phyloP scores from a whole-genome alignment of 768 basidiomycete species.

The Sistotremastrum niveocremeum region DNA sequence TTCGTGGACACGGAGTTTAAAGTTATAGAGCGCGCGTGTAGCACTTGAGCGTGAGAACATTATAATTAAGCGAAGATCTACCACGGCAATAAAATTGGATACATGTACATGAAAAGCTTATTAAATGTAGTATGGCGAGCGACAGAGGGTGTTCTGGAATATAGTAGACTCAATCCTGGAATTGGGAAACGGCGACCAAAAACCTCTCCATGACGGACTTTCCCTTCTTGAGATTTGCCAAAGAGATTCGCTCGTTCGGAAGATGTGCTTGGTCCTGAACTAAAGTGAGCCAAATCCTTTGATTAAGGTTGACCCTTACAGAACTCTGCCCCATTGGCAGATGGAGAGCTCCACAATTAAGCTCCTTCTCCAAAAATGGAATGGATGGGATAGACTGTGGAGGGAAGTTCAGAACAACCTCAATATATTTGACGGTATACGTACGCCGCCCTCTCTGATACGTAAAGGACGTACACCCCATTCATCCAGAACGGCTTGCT shows the following conservation, averaged over 20 bases:
- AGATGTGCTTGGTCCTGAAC: constrained; percentile 81
- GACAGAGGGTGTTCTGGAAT: no score
- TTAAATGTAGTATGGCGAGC: no score
- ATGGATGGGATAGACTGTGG: constrained; percentile 83
- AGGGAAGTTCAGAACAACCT: background rate
- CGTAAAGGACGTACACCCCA: constrained; percentile 80
- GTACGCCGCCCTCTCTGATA: constrained; percentile 86
- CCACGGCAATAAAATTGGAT: no score
- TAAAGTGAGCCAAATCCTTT: background rate
- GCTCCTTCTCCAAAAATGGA: constrained; percentile 86
- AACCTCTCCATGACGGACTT: constrained; percentile 70
- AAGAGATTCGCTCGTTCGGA: constrained; percentile 82
- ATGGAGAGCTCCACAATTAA: constrained; percentile 80
- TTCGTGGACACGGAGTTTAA: no score
- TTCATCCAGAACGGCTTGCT: constrained; percentile 68
- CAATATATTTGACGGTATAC: constrained; percentile 15
- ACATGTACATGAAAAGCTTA: no score
- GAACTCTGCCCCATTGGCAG: constrained; percentile 89
- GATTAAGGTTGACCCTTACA: constrained; percentile 29
- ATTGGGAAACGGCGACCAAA: constrained; percentile 4
- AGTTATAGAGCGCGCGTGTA: no score
- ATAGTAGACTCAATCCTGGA: no score
- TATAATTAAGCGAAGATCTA: no score
- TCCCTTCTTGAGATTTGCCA: constrained; percentile 67
- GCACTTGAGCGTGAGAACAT: no score